Evolutionary conservation across 495 filamentous ascomycete species (phyloP), one percentile per base, ranked within the genome.

Genomic region (Apiosordaria backusii): DNA sequence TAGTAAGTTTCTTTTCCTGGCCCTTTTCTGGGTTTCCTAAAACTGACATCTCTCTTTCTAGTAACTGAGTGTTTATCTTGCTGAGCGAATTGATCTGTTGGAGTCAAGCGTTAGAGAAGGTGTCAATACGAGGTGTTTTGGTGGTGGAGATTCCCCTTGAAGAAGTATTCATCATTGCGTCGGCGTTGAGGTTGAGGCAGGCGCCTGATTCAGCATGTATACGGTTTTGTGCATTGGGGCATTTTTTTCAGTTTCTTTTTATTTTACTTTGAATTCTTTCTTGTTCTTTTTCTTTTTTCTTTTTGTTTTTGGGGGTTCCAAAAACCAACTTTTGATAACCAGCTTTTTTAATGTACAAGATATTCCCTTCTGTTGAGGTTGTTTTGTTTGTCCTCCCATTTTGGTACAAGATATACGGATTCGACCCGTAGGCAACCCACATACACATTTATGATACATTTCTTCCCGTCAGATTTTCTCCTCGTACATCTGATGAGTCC

Each of bases 1-100:
- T 99, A 98, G 94, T 97, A 86, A 86, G 93, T 86, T 62, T 54
- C 7, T 50, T 45, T 63, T 6, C 60, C 0, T 35, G 21, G 40
- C 18, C 19, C 1, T 29, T 1, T 57, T 26, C 50, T 13, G 13
- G 9, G 16, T 23, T 18, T 6, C 6, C 9, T 6, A n/a, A 26
- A n/a, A 4, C 29, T 62, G 50, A 62, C 64, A 52, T 64, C n/a
- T 60, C 7, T n/a, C 2, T 18, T 10, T 4, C 13, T 23, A 67
- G 65, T 61, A 67, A 70, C 62, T 63, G 29, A 61, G 40, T 16
- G 53, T 58, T 52, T 57, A 21, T 61, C 3, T 35, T 57, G 45
- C 40, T 66, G 45, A 15, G 10, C 5, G 35, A 45, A 15, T 1
- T 45, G 35, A 13, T 45, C 35, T 45, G 35, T 45, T 45, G 35